Conservation (phyloP, 2,329 filamentous ascomycete genomes). For the Decorospora gaudefroyi region DNA sequence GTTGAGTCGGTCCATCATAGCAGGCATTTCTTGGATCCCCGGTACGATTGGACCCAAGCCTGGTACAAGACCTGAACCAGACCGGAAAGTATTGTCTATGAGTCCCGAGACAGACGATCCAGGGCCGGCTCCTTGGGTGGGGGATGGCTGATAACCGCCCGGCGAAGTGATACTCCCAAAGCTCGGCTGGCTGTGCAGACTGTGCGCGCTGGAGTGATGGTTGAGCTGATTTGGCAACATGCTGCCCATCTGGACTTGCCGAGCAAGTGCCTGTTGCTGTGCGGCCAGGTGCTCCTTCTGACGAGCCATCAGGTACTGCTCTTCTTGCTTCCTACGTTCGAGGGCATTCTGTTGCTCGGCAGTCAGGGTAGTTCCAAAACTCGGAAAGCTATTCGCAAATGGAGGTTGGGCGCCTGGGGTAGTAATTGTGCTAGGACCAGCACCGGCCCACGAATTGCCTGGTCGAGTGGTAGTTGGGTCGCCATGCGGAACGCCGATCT, state of each 20-base stretch:
- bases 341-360: constrained; percentile 98
- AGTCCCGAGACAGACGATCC: constrained; percentile 61
- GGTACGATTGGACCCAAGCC: constrained; percentile 53
- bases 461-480: constrained; percentile 61
- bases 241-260: constrained; percentile 65
- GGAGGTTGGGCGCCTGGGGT: constrained; percentile 67
- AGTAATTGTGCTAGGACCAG: constrained; percentile 40
- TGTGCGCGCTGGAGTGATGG: constrained; percentile 93
- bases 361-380: constrained; percentile 93
- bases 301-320: constrained; percentile 94
- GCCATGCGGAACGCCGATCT: constrained; percentile 95
- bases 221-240: constrained; percentile 69
- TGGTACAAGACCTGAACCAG: constrained; percentile 40
- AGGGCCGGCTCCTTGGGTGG: constrained; percentile 58
- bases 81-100: constrained; percentile 65
- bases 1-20: constrained; percentile 68
- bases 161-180: constrained; percentile 95
- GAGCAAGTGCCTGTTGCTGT: constrained; percentile 75
- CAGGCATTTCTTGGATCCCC: constrained; percentile 66
- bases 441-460: constrained; percentile 52
- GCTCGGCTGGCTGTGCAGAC: constrained; percentile 94
- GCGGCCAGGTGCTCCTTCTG: constrained; percentile 92
- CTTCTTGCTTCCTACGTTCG: constrained; percentile 94
- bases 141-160: constrained; percentile 67
- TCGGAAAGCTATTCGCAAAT: constrained; percentile 90